These are phyloP conservation scores for Suhomyces wounanorum DNA, from an alignment of 1,139 yeast genomes.

Conservation along the genomic window DNA sequence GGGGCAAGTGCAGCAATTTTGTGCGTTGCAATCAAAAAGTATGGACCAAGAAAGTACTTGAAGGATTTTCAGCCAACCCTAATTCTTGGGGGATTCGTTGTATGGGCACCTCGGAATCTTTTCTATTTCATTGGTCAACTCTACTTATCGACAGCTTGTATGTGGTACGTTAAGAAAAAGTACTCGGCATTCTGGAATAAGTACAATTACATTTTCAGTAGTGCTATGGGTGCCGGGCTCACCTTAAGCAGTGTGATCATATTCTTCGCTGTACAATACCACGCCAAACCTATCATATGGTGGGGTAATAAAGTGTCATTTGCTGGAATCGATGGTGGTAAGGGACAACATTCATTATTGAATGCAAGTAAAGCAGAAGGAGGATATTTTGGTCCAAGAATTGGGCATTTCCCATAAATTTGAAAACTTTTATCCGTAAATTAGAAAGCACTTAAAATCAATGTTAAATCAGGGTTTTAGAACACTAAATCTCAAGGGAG, in stretches of 20 bases:
- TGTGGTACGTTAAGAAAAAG: constrained; percentile 19
- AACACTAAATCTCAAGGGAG: no score
- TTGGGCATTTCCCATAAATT: constrained; percentile 15
- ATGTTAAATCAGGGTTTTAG: no score
- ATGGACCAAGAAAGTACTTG: constrained; percentile 16
- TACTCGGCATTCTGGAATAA: constrained; percentile 24
- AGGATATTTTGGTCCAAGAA: constrained; percentile 23
- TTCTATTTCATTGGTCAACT: constrained; percentile 21
- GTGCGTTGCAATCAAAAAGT: constrained; percentile 21
- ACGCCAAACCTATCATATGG: constrained; percentile 19
- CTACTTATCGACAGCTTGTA: constrained; percentile 18
- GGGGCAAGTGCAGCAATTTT: constrained; percentile 34
- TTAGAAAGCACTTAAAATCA: no score
- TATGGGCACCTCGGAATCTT: constrained; percentile 22
- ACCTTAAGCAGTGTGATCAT: constrained; percentile 23
- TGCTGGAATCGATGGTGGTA: constrained; percentile 17
- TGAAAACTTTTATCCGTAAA: no score
- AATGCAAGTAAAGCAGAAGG: constrained; percentile 19
- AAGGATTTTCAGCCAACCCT: constrained; percentile 22
- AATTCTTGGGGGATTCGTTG: constrained; percentile 21
- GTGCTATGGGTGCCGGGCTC: constrained; percentile 23
- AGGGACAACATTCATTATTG: constrained; percentile 3
- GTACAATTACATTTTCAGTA: constrained; percentile 23
- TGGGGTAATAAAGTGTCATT: constrained; percentile 22
- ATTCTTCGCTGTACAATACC: constrained; percentile 25